These are phyloP conservation scores for Cladophialophora psammophila DNA, from an alignment of 2,329 filamentous ascomycete genomes.

Conservation along the genomic window DNA sequence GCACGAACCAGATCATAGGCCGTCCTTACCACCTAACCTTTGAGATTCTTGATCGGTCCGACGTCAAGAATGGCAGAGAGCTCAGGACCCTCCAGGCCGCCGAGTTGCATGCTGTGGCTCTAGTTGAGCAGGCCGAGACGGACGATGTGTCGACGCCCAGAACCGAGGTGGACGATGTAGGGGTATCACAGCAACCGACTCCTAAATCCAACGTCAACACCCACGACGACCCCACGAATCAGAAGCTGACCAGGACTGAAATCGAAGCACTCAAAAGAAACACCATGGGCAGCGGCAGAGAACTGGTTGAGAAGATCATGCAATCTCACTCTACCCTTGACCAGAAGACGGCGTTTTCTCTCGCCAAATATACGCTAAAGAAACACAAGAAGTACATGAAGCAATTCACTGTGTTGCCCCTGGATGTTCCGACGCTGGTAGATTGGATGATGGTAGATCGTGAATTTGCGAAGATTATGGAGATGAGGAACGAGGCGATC, in stretches of 20 bases:
- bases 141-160: conserved; percentile 45
- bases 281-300: conserved; percentile 79
- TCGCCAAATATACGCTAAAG: conserved; percentile 93
- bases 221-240: conserved; percentile 69
- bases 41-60: conserved; percentile 77
- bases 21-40: conserved; percentile 91
- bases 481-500: conserved; percentile 83
- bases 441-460: conserved; percentile 81
- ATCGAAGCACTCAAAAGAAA: conserved; percentile 76
- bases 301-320: conserved; percentile 91
- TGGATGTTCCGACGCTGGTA: conserved; percentile 78
- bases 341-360: conserved; percentile 90
- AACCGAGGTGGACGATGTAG: conserved; percentile 42
- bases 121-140: conserved; percentile 61
- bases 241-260: conserved; percentile 75
- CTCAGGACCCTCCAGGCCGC: conserved; percentile 79
- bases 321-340: conserved; percentile 87
- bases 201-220: conserved; percentile 66
- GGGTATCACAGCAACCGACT: conserved; percentile 52
- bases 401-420: conserved; percentile 81
- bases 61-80: conserved; percentile 67
- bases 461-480: conserved; percentile 80
- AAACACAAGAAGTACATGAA: conserved; percentile 95
- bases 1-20: conserved; percentile 87
- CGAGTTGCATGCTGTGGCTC: conserved; percentile 80